Percentiles rank a stretch among this genome's conserved stretches.
Evolutionary conservation across 371 early-diverging fungal genomes (phyloP).

Genomic region (Gilbertella persicaria): DNA sequence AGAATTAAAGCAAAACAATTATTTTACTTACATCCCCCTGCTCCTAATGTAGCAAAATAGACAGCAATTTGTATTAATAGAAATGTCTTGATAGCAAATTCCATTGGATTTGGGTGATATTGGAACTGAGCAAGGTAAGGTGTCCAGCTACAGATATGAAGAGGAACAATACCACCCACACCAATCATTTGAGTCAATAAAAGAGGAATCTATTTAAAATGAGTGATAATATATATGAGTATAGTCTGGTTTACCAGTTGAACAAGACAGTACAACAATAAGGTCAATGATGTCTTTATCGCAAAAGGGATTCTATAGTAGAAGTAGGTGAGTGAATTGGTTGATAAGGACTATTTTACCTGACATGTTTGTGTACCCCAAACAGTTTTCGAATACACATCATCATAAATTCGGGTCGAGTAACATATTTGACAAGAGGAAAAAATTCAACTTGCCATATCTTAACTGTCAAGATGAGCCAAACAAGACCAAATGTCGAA

Average conservation of each 20-base stretch:
- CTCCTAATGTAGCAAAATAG: slow-evolving; percentile 40
- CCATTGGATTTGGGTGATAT: slow-evolving; percentile 36
- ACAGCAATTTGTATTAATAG: slow-evolving; percentile 38
- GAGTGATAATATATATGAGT: not conserved
- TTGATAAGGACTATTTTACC: slow-evolving; percentile 18
- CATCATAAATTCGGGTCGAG: not conserved
- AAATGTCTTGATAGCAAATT: slow-evolving; percentile 37
- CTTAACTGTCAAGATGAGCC: not conserved
- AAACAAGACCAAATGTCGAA: not conserved
- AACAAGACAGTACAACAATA: slow-evolving; percentile 38
- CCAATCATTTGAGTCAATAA: slow-evolving; percentile 43
- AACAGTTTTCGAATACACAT: slow-evolving; percentile 11
- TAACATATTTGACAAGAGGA: not conserved
- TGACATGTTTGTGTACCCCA: slow-evolving; percentile 28
- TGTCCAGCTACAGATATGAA: slow-evolving; percentile 42
- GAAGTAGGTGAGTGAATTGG: not conserved
- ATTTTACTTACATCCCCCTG: slow-evolving; percentile 35
- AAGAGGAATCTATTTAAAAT: slow-evolving; percentile 36
- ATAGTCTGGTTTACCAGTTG: slow-evolving; percentile 33
- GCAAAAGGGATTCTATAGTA: slow-evolving; percentile 39
- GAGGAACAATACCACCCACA: slow-evolving; percentile 45
- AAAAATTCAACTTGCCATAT: not conserved
- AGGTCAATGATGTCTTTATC: slow-evolving; percentile 38
- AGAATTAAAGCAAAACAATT: not conserved
- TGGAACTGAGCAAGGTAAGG: slow-evolving; percentile 42